phyloP scores from a whole-genome alignment of 257 asterid genomes.

The Parsonsia alboflavescens region DNA sequence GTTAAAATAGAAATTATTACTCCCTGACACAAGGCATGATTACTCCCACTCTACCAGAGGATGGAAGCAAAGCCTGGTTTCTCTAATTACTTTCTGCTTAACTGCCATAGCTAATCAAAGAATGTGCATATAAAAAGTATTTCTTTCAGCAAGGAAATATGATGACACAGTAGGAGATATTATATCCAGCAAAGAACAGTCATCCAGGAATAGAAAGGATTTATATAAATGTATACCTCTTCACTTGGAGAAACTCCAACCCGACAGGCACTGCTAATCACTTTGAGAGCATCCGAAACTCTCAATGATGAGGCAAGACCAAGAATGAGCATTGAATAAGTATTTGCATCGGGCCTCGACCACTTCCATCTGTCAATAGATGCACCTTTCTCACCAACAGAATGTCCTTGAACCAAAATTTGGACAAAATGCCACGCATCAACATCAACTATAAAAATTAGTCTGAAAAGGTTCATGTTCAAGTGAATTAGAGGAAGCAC shows the following conservation, averaged over 20 bases:
- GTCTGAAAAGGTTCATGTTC: not conserved
- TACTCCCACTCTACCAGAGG: not conserved
- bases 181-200: constrained; percentile 2
- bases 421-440: not conserved
- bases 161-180: not conserved
- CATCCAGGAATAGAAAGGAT: not conserved
- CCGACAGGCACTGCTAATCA: constrained; percentile 69
- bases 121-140: not conserved
- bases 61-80: not conserved
- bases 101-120: constrained; percentile 7
- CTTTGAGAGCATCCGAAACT: constrained; percentile 76
- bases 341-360: constrained; percentile 79
- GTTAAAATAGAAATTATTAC: not conserved
- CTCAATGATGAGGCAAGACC: constrained; percentile 75
- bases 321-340: constrained; percentile 53
- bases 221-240: constrained; percentile 52
- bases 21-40: not conserved
- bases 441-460: not conserved
- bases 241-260: constrained; percentile 81
- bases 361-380: constrained; percentile 70
- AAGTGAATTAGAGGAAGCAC: not conserved
- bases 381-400: constrained; percentile 37
- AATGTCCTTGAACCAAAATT: constrained; percentile 22
- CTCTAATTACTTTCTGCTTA: not conserved
- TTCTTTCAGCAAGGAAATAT: not conserved